A percentile compares a stretch with the other conserved stretches of the same genome.
Evolutionary conservation across 129 eudicot genomes (phyloP).

Genomic region (Tanacetum coccineum): DNA sequence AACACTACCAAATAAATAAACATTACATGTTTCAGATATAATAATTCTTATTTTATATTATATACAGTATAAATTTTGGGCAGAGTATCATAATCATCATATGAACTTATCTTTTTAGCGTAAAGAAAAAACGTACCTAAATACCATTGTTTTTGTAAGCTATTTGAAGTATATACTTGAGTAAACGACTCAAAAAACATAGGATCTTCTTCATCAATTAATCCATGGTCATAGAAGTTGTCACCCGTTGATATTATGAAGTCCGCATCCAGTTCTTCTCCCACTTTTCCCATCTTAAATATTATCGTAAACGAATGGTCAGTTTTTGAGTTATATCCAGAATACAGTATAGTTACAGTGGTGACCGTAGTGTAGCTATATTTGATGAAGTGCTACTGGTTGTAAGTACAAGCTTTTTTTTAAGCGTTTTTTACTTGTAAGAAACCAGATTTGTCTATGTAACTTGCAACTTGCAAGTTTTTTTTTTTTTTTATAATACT

Average conservation of each 20-base stretch:
- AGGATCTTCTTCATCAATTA: constrained; percentile 41
- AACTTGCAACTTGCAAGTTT: too few relatives aligned
- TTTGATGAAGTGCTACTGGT: too few relatives aligned
- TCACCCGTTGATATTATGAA: constrained; percentile 60
- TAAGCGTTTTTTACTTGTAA: too few relatives aligned
- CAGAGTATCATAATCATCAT: background rate
- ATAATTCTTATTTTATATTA: background rate
- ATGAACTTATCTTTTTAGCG: background rate
- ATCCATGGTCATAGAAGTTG: constrained; percentile 54
- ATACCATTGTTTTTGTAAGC: constrained; percentile 68
- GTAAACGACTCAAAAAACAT: constrained; percentile 54
- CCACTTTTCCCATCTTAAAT: constrained; percentile 54
- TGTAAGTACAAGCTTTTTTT: too few relatives aligned
- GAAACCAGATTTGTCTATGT: too few relatives aligned
- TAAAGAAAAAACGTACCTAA: constrained; percentile 32
- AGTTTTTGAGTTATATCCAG: background rate
- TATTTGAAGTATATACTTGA: constrained; percentile 46
- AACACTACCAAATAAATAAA: constrained; percentile 39
- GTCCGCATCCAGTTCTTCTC: constrained; percentile 41
- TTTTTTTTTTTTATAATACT: too few relatives aligned
- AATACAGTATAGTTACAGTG: too few relatives aligned
- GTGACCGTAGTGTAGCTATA: too few relatives aligned
- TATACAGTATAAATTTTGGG: background rate
- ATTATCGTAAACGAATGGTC: background rate
- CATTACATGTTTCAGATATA: background rate